Percentiles rank a stretch among this genome's conserved stretches.
phyloP scores from a whole-genome alignment of 257 asterid genomes.

The Marsdenia floribunda region DNA sequence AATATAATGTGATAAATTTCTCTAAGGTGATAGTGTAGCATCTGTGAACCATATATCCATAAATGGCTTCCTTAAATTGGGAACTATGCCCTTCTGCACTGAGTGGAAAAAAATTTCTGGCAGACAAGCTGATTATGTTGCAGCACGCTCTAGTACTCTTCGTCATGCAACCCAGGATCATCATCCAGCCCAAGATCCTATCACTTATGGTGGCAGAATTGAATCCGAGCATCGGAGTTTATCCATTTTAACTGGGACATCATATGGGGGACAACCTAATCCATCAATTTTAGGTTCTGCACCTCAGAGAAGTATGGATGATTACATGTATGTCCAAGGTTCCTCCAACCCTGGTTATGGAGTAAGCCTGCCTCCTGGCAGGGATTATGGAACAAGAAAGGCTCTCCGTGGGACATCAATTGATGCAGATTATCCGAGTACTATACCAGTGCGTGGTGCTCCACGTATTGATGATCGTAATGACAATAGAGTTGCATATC shows the following conservation, averaged over 20 bases:
- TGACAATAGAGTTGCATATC: conserved; percentile 57
- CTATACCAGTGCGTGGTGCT: conserved; percentile 44
- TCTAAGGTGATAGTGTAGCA: conserved; percentile 15
- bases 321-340: conserved; percentile 55
- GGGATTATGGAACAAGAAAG: conserved; percentile 92
- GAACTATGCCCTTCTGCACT: conserved; percentile 50
- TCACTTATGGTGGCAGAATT: conserved; percentile 59
- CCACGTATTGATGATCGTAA: conserved; percentile 62
- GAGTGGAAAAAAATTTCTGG: conserved; percentile 75
- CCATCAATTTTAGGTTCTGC: conserved; percentile 91
- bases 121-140: conserved; percentile 94
- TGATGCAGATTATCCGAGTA: conserved; percentile 63
- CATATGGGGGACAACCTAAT: conserved; percentile 65
- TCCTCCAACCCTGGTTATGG: conserved; percentile 92
- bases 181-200: conserved; percentile 70
- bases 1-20: not conserved
- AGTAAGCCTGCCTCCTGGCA: conserved; percentile 98
- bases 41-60: conserved; percentile 32
- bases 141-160: conserved; percentile 55
- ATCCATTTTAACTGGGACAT: conserved; percentile 52
- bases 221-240: conserved; percentile 66
- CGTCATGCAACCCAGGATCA: conserved; percentile 35
- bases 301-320: conserved; percentile 68
- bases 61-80: conserved; percentile 36
- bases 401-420: conserved; percentile 57